A percentile compares a stretch with the other conserved stretches of the same genome.
Evolutionary conservation across 768 basidiomycete genomes (phyloP).

Genomic region (Zangia roseola): DNA sequence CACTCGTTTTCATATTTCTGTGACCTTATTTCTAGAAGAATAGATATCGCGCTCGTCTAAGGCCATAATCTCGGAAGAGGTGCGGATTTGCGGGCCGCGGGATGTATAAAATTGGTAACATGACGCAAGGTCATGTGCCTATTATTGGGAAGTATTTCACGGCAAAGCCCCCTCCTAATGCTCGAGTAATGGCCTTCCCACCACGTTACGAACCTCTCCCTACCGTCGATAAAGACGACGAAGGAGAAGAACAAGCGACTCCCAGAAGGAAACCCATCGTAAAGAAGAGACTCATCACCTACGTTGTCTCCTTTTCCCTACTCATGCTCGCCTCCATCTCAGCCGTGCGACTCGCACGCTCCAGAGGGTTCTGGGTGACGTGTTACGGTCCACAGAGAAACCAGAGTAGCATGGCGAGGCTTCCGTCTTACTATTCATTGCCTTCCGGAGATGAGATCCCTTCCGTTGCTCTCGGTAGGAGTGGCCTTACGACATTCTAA

Average conservation of each 20-base stretch:
- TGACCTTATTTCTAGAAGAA: no score
- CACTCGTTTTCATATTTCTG: no score
- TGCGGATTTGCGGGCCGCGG: no score
- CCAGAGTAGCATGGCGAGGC: slow-evolving; percentile 20
- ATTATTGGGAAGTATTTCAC: neutral
- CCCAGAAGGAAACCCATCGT: neutral
- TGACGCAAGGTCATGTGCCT: neutral
- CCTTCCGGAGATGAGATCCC: slow-evolving; percentile 71
- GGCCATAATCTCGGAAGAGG: no score
- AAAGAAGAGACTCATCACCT: slow-evolving; percentile 27
- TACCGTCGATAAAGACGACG: slow-evolving; percentile 14
- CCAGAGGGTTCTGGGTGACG: slow-evolving; percentile 18
- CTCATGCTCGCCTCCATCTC: slow-evolving; percentile 24
- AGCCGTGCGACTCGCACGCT: slow-evolving; percentile 19
- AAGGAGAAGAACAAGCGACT: slow-evolving; percentile 1
- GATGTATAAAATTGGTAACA: neutral
- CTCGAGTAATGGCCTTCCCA: slow-evolving; percentile 19
- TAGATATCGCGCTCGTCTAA: no score
- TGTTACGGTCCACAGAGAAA: slow-evolving; percentile 22
- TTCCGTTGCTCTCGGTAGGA: slow-evolving; percentile 59
- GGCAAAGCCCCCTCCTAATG: neutral
- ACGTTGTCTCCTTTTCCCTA: slow-evolving; percentile 13
- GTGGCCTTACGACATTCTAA: neutral
- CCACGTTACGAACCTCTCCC: slow-evolving; percentile 27
- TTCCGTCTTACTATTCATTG: slow-evolving; percentile 53